Percentiles rank a stretch among this genome's conserved stretches.
Conservation (phyloP, 495 filamentous ascomycete genomes). For the Podospora comata region DNA sequence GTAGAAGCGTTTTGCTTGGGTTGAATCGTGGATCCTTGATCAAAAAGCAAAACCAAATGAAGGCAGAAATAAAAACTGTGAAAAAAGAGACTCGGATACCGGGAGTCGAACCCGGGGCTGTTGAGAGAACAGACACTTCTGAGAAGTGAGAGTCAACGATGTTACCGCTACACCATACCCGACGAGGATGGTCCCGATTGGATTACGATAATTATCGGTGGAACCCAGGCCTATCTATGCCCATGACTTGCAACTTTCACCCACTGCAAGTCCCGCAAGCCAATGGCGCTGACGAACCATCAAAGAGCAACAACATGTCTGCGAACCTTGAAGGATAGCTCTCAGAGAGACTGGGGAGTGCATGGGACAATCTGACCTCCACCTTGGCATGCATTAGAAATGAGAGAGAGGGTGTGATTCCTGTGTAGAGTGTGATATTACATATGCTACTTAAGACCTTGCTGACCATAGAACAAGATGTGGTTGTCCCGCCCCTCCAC, state of each 20-base stretch:
- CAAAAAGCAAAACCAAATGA: too few relatives aligned
- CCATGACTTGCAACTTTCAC: background rate
- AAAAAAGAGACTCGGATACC: background rate
- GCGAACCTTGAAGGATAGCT: background rate
- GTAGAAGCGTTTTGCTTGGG: too few relatives aligned
- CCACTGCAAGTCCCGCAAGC: too few relatives aligned
- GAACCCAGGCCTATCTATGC: background rate
- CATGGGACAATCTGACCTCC: background rate
- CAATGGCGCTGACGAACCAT: too few relatives aligned
- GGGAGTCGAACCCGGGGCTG: constrained; percentile 7
- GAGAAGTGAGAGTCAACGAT: constrained; percentile 8
- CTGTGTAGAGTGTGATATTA: background rate
- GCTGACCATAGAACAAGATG: background rate
- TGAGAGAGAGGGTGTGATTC: background rate
- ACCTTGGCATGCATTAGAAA: background rate
- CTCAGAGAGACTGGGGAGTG: background rate
- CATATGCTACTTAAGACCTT: background rate
- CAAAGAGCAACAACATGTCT: too few relatives aligned
- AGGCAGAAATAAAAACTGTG: background rate
- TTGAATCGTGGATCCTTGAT: too few relatives aligned
- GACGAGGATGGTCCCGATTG: background rate
- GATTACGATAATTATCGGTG: background rate
- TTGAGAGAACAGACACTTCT: constrained; percentile 6
- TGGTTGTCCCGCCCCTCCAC: background rate
- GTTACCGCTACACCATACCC: constrained; percentile 8